Base-by-base conservation (phyloP, 2,329 filamentous ascomycete species). In the Dactylonectria macrodidyma region DNA sequence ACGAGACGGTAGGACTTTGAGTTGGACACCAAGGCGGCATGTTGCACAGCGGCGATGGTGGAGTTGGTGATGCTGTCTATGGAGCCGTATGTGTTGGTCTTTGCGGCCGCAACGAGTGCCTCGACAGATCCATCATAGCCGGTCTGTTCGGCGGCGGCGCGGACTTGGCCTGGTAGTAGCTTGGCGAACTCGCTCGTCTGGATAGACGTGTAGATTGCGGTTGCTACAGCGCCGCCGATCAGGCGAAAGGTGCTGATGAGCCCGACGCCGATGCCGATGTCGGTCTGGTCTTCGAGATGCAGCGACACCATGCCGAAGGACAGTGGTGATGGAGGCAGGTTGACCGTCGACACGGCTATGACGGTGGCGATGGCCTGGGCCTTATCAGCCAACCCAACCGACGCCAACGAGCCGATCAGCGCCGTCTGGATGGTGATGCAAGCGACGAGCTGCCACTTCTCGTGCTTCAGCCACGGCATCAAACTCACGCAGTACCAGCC, bases 191-290 rank as follows among this genome's bases (percentile, higher is more conserved):
- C 67, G 57, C 73, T 77, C 8, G 72, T 78, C 51, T 77, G 73
- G 47, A 81, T 78, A 11, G 75, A 75, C 2, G 76, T 79, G 72
- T 78, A 82, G 60, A 82, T 81, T n/a, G 78, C 79, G 1, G 76
- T 79, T 12, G 80, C 79, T 5, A 81, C 73, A 10, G 80, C 78
- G 26, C 80, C 79, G 16, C 77, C 77, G 26, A 81, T 74, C 2
- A 81, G 73, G 8, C 80, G 75, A 46, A 77, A 79, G 1, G 80
- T 81, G 46, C 75, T 75, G 22, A 76, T 75, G 8, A 81, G 69
- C 7, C 79, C 79, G 14, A 79, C 76, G 2, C 77, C 80, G 16
- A 80, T 75, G 16, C 79, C 79, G 41, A 81, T 81, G 61, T 81
- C 79, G 3, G 63, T 73, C 62, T 81, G 79, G 57, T 81, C 76